Percentiles rank a stretch among this genome's conserved stretches.
Evolutionary conservation across 164 flowering plant species (phyloP).

Genomic region (Magnolia kwangsiensis): DNA sequence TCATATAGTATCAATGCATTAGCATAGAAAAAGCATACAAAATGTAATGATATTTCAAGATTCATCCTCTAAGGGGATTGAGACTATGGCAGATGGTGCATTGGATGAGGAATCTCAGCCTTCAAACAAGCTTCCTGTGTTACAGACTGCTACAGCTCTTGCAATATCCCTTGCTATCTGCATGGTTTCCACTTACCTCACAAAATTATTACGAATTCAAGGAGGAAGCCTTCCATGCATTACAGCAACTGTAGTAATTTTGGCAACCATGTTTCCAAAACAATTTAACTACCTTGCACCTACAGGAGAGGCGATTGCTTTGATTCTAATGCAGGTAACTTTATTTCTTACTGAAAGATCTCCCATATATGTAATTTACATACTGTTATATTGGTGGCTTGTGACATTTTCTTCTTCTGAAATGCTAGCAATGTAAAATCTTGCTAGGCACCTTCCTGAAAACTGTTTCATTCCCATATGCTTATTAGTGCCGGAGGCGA

Average conservation of each 20-base stretch:
- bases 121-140: constrained; percentile 42
- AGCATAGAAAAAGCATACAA: too few relatives aligned
- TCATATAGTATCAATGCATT: too few relatives aligned
- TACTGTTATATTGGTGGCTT: not conserved
- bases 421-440: not conserved
- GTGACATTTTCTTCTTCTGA: not conserved
- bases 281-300: constrained; percentile 66
- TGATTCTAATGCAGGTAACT: constrained; percentile 75
- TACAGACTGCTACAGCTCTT: constrained; percentile 65
- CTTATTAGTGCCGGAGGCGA: not conserved
- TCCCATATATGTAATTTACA: not conserved
- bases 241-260: constrained; percentile 61
- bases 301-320: constrained; percentile 65
- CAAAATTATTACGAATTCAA: constrained; percentile 38
- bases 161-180: constrained; percentile 69
- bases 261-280: constrained; percentile 62
- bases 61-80: constrained; percentile 1
- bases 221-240: constrained; percentile 67
- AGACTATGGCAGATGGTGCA: constrained; percentile 38
- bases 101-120: constrained; percentile 21
- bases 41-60: not conserved
- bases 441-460: not conserved
- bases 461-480: not conserved
- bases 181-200: constrained; percentile 39
- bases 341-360: not conserved